These are phyloP conservation scores for Aspergillus sparsus DNA, from an alignment of 495 filamentous ascomycete genomes.

Conservation along the genomic window DNA sequence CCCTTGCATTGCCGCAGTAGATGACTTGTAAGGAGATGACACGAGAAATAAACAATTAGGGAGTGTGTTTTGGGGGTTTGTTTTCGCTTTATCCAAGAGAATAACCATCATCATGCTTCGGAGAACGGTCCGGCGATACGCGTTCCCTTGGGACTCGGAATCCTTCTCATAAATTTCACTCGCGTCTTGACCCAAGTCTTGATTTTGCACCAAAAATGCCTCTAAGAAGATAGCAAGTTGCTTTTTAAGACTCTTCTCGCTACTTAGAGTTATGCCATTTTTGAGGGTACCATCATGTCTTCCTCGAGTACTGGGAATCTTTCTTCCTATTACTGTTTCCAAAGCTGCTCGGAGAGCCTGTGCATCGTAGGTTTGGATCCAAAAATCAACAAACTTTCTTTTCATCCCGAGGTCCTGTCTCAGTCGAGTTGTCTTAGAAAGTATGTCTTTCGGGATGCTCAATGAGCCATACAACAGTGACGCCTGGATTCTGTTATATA, in stretches of 20 bases:
- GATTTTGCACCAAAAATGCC: constrained; percentile 59
- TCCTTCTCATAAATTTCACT: constrained; percentile 29
- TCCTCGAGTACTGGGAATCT: constrained; percentile 32
- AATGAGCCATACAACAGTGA: constrained; percentile 65
- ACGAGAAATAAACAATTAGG: constrained; percentile 46
- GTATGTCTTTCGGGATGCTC: constrained; percentile 53
- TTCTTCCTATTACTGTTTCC: constrained; percentile 63
- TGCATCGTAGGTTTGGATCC: constrained; percentile 59
- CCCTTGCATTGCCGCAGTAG: constrained; percentile 53
- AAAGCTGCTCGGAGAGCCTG: constrained; percentile 50
- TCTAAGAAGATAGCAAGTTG: constrained; percentile 56
- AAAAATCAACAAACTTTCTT: constrained; percentile 57
- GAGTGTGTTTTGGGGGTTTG: constrained; percentile 29
- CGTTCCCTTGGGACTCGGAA: constrained; percentile 41
- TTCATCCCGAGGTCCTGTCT: constrained; percentile 61
- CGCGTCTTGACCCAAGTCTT: constrained; percentile 44
- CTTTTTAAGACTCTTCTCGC: constrained; percentile 38
- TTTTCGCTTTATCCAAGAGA: constrained; percentile 56
- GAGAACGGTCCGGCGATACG: constrained; percentile 58
- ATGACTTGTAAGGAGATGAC: constrained; percentile 58
- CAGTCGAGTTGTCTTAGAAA: constrained; percentile 48
- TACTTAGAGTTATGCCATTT: background rate
- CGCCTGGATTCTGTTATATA: constrained; percentile 62
- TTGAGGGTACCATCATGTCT: background rate
- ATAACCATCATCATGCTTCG: constrained; percentile 63